Percentiles rank a stretch among this genome's conserved stretches.
phyloP scores from a whole-genome alignment of 768 basidiomycete genomes.

The Mycena vitilis region DNA sequence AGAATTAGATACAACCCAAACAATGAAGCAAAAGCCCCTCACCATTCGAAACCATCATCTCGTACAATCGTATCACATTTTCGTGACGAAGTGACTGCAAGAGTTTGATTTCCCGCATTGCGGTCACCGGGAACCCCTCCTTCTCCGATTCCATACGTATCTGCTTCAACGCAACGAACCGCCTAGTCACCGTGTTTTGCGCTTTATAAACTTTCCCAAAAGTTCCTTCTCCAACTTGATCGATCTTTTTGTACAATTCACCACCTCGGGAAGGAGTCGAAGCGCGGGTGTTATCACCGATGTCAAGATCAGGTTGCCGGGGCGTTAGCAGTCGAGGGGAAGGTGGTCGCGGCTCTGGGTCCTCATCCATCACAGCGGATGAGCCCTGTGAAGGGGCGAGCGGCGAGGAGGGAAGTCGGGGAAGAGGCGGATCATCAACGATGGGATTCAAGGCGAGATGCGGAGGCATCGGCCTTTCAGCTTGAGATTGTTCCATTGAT shows the following conservation, averaged over 20 bases:
- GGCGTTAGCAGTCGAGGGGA: conserved; percentile 18
- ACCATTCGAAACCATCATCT: conserved; percentile 99
- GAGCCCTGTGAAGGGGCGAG: conserved; percentile 27
- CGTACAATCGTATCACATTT: conserved; percentile 90
- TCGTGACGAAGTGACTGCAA: conserved; percentile 90
- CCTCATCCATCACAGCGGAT: conserved; percentile 36
- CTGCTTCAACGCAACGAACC: conserved; percentile 91
- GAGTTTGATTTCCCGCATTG: conserved; percentile 98
- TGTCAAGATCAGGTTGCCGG: conserved; percentile 18
- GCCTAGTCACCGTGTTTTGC: conserved; percentile 79
- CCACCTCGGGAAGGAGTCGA: conserved; percentile 38
- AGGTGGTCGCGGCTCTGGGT: conserved; percentile 17
- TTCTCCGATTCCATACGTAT: conserved; percentile 98
- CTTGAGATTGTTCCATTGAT: neutral
- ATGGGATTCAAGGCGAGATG: neutral
- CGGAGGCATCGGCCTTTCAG: conserved; percentile 4
- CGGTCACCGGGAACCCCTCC: conserved; percentile 98
- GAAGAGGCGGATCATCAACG: conserved; percentile 18
- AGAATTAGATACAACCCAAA: conserved; percentile 27
- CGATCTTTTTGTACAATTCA: conserved; percentile 87
- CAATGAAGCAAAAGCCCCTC: conserved; percentile 61
- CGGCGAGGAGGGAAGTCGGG: conserved; percentile 24
- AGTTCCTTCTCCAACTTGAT: conserved; percentile 97
- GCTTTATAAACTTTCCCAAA: conserved; percentile 99
- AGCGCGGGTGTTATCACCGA: conserved; percentile 24